Evolutionary conservation across 768 basidiomycete species (phyloP), one percentile per base, ranked within the genome.

Genomic region (Tylopilus subfusipes): DNA sequence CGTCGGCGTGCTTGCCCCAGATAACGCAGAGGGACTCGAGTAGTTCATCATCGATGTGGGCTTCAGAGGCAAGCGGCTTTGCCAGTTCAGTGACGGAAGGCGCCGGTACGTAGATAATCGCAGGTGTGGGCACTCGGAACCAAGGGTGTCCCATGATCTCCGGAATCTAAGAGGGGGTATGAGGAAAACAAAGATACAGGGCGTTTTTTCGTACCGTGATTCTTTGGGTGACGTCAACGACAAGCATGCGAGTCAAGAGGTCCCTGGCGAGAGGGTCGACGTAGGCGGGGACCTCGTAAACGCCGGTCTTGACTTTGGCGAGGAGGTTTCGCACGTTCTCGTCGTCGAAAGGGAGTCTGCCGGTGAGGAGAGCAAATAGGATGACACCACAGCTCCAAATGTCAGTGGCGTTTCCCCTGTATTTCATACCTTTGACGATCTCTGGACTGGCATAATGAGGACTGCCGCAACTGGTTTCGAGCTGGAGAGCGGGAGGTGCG

Each of bases 311-410:
- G 68, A 98, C 95, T 69, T 96, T 96, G 45, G 80, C 74, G 22
- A 98, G 78, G 34, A 98, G 79, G 4, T 73, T 78, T 52, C 82
- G 77, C 16, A 90, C 81, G 59, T 94, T 87, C 74, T 89, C 88
- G 77, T 97, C 93, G 65, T 97, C 95, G 64, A 97, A 98, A 6
- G 95, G 95, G 19, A 98, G 85, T 51, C 89, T 77, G 12, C 95
- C 93, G 29, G 92, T 91, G 38, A 97, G 79, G 44, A 98, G 81
- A 29, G 93, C 90, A 70, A 82, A 97, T 46, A 97, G 82, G 61
- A 96, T 93, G 42, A 98, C 91, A 22, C 95, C 95, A 56, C 93
- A 93, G 61, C 93, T 95, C 94, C 94, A 98, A 63, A 98, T 91
- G 70, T 97, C 95, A 3, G 93, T 91, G 6, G 90, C 87, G 39